A percentile compares a stretch with the other conserved stretches of the same genome.
Conservation (phyloP, 1,284 basidiomycete species). For the Trichosporon asahii region DNA sequence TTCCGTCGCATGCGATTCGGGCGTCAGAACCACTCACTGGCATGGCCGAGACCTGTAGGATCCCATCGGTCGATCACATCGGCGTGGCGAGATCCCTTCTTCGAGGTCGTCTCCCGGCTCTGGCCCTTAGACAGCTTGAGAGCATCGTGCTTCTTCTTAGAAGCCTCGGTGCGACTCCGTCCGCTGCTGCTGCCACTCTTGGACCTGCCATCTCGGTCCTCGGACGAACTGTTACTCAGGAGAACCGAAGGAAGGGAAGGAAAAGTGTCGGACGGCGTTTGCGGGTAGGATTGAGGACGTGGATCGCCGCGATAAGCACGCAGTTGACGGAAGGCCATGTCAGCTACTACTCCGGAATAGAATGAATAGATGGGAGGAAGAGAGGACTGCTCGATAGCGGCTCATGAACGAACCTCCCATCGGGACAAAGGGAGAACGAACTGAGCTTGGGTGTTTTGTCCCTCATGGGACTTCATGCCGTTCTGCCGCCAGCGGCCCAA, state of each 20-base stretch:
- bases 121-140: constrained; percentile 9
- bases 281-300: neutral
- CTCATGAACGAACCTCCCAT: neutral
- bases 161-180: neutral
- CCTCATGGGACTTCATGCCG: neutral
- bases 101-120: constrained; percentile 36
- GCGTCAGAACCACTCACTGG: constrained; percentile 35
- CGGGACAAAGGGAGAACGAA: neutral
- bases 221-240: neutral
- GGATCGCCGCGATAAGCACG: neutral
- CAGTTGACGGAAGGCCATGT: neutral
- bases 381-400: neutral
- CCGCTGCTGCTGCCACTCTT: constrained; percentile 5
- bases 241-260: neutral
- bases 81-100: constrained; percentile 47
- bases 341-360: neutral
- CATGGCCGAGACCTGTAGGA: constrained; percentile 49
- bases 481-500: neutral
- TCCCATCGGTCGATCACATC: constrained; percentile 53
- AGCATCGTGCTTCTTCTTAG: constrained; percentile 5
- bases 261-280: neutral
- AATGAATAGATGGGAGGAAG: neutral
- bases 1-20: neutral
- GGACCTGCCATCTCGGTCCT: neutral
- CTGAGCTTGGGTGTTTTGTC: neutral